phyloP scores from a whole-genome alignment of 2,329 filamentous ascomycete genomes.

The Bipolaris sorokiniana region DNA sequence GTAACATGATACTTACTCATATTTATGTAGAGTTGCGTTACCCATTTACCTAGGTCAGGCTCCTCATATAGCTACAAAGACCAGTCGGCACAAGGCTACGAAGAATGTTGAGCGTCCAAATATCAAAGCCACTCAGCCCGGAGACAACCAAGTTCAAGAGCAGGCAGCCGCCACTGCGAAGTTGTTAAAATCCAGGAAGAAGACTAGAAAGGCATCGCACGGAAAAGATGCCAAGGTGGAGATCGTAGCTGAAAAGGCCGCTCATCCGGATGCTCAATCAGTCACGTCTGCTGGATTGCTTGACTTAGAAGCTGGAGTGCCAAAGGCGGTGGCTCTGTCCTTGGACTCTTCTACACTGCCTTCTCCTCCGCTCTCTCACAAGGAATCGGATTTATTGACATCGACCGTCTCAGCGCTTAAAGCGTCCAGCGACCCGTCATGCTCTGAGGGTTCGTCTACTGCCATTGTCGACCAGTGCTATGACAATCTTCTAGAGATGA shows the following conservation, averaged over 20 bases:
- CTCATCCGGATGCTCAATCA: not conserved
- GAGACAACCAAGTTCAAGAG: not conserved
- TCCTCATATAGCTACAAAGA: not conserved
- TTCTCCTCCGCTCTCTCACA: not conserved
- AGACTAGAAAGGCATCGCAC: not conserved
- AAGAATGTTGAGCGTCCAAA: not conserved
- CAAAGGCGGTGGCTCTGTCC: not conserved
- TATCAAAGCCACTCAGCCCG: not conserved
- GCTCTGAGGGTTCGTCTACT: not conserved
- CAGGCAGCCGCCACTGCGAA: not conserved
- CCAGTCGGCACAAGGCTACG: not conserved
- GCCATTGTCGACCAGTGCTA: constrained; percentile 4
- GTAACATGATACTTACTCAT: not conserved
- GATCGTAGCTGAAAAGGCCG: not conserved
- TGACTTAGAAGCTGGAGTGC: not conserved
- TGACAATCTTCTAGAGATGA: constrained; percentile 16
- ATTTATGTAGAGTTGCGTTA: not conserved
- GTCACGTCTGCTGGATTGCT: not conserved
- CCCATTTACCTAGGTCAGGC: not conserved
- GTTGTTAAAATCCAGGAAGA: not conserved
- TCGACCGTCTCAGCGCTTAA: not conserved
- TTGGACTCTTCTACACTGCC: not conserved
- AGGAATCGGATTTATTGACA: not conserved
- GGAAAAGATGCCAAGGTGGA: not conserved
- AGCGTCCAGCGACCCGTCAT: too few relatives aligned